phyloP scores from a whole-genome alignment of 1,284 basidiomycete genomes.

The Porodaedalea pini region DNA sequence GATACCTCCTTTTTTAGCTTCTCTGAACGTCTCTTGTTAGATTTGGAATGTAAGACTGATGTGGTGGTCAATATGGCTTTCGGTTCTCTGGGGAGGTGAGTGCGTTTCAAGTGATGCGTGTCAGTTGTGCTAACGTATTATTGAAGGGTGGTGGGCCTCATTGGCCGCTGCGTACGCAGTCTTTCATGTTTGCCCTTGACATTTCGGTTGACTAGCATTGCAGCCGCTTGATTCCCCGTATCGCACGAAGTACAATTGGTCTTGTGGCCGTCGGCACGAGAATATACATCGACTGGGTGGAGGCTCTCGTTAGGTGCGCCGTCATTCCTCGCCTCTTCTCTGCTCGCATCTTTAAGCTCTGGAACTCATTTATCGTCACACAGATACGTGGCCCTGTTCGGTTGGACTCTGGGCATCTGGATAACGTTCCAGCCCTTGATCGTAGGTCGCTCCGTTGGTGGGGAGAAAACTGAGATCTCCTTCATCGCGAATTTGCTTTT shows the following conservation, averaged over 20 bases:
- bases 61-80: constrained; percentile 89
- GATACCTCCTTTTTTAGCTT: neutral
- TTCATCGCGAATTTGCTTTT: constrained; percentile 69
- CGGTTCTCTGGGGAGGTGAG: constrained; percentile 69
- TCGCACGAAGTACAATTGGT: constrained; percentile 65
- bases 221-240: constrained; percentile 51
- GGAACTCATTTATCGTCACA: constrained; percentile 7
- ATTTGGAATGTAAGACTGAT: constrained; percentile 61
- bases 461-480: constrained; percentile 36
- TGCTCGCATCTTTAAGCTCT: constrained; percentile 1
- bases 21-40: constrained; percentile 28
- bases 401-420: constrained; percentile 68
- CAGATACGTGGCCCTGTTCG: constrained; percentile 70
- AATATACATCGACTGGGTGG: constrained; percentile 76
- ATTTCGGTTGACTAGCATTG: constrained; percentile 11
- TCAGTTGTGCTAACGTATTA: constrained; percentile 8
- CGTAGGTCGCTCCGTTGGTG: constrained; percentile 34
- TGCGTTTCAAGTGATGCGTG: constrained; percentile 11
- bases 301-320: constrained; percentile 55
- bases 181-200: constrained; percentile 29
- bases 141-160: constrained; percentile 76
- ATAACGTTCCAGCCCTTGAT: constrained; percentile 70
- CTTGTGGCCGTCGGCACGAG: constrained; percentile 65
- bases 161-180: constrained; percentile 60
- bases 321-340: neutral